phyloP scores from a whole-genome alignment of 176 grass and related monocot genomes.

The Rhynchospora breviuscula region DNA sequence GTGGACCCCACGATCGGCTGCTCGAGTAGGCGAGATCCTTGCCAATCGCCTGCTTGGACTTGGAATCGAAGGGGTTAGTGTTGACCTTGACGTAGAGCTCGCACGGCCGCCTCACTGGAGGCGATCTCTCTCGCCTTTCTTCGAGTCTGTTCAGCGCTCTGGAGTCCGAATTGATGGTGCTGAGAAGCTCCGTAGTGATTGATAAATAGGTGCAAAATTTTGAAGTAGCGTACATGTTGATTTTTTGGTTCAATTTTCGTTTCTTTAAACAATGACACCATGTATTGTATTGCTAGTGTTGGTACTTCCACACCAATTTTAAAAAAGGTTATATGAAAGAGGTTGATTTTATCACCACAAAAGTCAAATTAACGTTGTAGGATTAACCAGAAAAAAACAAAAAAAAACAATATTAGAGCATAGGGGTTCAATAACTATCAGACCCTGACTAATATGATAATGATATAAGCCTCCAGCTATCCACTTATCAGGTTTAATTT shows the following conservation, averaged over 20 bases:
- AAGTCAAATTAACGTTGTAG: not conserved
- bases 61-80: slow-evolving; percentile 23
- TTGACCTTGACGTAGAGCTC: slow-evolving; percentile 38
- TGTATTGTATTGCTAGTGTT: not conserved
- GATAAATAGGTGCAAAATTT: too few species aligned
- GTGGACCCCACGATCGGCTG: slow-evolving; percentile 31
- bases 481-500: not conserved
- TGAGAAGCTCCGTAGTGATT: slow-evolving; percentile 20
- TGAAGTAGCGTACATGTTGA: too few species aligned
- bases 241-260: not conserved
- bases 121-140: slow-evolving; percentile 27
- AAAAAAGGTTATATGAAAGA: not conserved
- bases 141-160: slow-evolving; percentile 23
- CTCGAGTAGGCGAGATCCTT: slow-evolving; percentile 42
- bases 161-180: slow-evolving; percentile 34
- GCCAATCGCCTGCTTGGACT: slow-evolving; percentile 25
- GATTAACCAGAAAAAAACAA: not conserved
- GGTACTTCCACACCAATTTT: not conserved
- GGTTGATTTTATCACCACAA: not conserved
- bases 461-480: not conserved
- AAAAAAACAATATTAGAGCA: not conserved
- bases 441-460: not conserved
- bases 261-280: not conserved
- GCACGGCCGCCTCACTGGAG: slow-evolving; percentile 31
- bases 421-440: not conserved